Evolutionary conservation across 1,284 basidiomycete genomes (phyloP).

Genomic region (Flammula alnicola): DNA sequence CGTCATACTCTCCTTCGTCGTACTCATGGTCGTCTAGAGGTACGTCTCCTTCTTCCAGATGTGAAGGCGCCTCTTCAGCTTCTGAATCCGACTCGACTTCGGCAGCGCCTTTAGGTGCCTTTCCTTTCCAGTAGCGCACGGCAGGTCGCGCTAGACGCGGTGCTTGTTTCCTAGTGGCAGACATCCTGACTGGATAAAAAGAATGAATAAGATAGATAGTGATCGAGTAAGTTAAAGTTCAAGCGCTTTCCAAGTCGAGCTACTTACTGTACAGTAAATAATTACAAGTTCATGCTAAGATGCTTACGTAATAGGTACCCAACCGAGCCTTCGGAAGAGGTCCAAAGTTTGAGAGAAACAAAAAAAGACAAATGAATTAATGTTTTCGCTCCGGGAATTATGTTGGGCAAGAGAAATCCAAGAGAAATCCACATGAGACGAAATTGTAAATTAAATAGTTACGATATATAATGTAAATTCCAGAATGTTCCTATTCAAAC

Average conservation of each 20-base stretch:
- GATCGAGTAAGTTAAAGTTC: not conserved
- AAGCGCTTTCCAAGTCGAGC: no score
- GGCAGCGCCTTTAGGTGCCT: constrained; percentile 74
- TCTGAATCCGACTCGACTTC: constrained; percentile 68
- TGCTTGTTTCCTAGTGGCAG: constrained; percentile 60
- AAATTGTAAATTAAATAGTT: not conserved
- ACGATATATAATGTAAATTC: not conserved
- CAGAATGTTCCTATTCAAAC: constrained; percentile 43
- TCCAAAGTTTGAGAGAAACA: no score
- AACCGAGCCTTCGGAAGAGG: no score
- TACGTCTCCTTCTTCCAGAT: constrained; percentile 60
- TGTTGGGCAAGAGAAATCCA: no score
- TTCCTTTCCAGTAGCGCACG: constrained; percentile 84
- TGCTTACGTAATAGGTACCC: no score
- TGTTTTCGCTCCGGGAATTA: no score
- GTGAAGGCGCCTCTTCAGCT: constrained; percentile 47
- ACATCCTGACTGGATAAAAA: constrained; percentile 4
- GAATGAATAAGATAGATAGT: not conserved
- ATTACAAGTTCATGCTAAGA: no score
- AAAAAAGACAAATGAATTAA: no score
- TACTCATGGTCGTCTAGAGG: constrained; percentile 54
- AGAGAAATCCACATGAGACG: no score
- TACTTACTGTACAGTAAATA: no score
- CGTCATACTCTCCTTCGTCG: constrained; percentile 52
- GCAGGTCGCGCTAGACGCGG: constrained; percentile 73